phyloP scores from a whole-genome alignment of 2,329 filamentous ascomycete species.

The Esteya vermicola region DNA sequence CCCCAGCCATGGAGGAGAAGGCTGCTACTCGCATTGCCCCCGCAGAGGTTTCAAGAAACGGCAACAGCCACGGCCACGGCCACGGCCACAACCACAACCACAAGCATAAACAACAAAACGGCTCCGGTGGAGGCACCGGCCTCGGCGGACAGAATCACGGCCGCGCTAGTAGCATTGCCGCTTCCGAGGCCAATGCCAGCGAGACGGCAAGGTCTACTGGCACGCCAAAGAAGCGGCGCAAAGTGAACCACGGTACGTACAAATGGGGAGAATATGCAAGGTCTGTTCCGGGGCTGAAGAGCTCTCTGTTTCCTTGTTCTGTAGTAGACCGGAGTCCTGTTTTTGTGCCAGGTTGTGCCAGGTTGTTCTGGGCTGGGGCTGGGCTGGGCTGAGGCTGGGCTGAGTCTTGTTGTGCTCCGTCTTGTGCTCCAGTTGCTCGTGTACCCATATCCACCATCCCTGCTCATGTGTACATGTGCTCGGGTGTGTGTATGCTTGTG shows the following conservation, averaged over 20 bases:
- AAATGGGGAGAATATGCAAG: slow-evolving; percentile 14
- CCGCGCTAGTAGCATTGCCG: slow-evolving; percentile 8
- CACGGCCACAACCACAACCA: background rate
- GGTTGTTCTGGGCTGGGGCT: too few species aligned
- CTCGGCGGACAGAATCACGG: slow-evolving; percentile 3
- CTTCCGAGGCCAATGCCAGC: slow-evolving; percentile 16
- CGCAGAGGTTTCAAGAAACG: too few species aligned
- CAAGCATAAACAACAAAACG: background rate
- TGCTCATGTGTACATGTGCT: too few species aligned
- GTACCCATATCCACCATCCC: too few species aligned
- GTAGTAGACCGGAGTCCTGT: too few species aligned
- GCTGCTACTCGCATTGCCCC: background rate
- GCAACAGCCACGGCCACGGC: background rate
- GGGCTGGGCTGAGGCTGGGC: too few species aligned
- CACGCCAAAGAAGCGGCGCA: slow-evolving; percentile 72
- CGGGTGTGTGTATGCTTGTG: too few species aligned
- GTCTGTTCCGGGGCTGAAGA: too few species aligned
- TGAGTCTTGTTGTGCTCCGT: too few species aligned
- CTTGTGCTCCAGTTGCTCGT: too few species aligned
- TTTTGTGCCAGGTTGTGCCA: too few species aligned
- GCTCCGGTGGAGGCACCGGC: background rate
- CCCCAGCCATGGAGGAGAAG: background rate
- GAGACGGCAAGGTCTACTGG: slow-evolving; percentile 19
- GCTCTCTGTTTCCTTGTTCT: background rate
- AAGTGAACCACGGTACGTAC: slow-evolving; percentile 73